Evolutionary conservation across 306 rosid genomes (phyloP).

Genomic region (Oxytropis ochrocephala): DNA sequence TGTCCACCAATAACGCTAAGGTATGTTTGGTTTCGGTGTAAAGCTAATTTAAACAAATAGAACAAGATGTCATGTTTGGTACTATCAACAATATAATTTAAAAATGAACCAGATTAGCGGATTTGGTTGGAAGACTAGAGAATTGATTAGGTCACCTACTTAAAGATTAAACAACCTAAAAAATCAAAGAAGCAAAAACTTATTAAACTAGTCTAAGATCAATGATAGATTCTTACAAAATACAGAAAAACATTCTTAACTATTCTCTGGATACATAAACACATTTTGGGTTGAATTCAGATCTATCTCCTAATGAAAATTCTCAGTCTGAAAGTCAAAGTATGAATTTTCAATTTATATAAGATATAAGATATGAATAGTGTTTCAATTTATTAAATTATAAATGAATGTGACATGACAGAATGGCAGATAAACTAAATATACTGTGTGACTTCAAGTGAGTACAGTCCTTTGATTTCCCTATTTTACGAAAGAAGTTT

Average conservation of each 20-base stretch:
- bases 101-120: neutral
- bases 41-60: too few species aligned
- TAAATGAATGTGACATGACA: conserved; percentile 27
- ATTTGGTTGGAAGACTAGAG: neutral
- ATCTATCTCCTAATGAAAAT: neutral
- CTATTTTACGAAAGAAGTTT: neutral
- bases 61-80: neutral
- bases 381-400: neutral
- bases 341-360: conserved; percentile 1
- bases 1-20: too few species aligned
- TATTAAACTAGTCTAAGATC: neutral
- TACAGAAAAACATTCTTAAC: neutral
- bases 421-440: conserved; percentile 1
- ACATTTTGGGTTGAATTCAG: neutral
- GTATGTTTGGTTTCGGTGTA: too few species aligned
- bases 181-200: neutral
- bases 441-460: conserved; percentile 5
- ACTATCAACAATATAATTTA: neutral
- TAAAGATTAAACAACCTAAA: neutral
- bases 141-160: neutral
- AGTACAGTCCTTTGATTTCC: neutral
- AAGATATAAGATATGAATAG: neutral
- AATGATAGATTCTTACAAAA: neutral
- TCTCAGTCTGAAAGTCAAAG: neutral
- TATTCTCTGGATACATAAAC: neutral